Evolutionary conservation across 2,329 filamentous ascomycete species (phyloP), one percentile per base, ranked within the genome.

Genomic region (Aspergillus proliferans): DNA sequence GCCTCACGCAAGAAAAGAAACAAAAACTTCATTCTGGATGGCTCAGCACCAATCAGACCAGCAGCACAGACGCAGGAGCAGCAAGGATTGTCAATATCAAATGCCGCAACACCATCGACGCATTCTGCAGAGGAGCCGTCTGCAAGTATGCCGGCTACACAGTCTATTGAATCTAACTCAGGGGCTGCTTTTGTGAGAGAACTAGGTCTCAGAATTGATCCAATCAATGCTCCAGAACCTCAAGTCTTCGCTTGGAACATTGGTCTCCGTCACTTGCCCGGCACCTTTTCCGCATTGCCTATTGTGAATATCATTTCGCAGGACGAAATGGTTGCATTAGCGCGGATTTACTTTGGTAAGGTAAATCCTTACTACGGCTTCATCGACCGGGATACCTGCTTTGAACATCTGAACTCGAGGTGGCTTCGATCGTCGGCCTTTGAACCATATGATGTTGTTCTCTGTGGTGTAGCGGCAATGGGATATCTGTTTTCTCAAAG

Each of bases 191-290:
- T 82, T 58, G 72, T 80, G 7, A 66, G 78, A 47, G 70, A 73
- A 19, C 63, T 82, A 30, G 79, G 75, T 0, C 67, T 80, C 40
- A 71, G 73, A 40, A 69, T 81, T 19, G 78, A 82, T 56, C 75
- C 78, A 0, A 72, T 72, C 4, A 75, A 74, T 56, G 77, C 76
- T 1, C 77, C 79, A 0, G 70, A 75, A 43, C 66, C 81, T 47
- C 76, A 79, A 53, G 71, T 78, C 0, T 82, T 82, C 57, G 78
- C 75, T 0, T 82, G 79, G 79, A 82, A 82, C 55, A 61, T 74
- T 12, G 71, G 67, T 1, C 54, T 38, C n/a, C 59, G 43, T n/a
- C 55, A 47, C 45, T 48, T 46, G 3, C 49, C 28, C 14, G 14
- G 14, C 7, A 18, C n/a, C 14, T 36, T 8, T n/a, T 36, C 34